These are phyloP conservation scores for Botrytis aclada DNA, from an alignment of 2,329 filamentous ascomycete species.

Conservation along the genomic window DNA sequence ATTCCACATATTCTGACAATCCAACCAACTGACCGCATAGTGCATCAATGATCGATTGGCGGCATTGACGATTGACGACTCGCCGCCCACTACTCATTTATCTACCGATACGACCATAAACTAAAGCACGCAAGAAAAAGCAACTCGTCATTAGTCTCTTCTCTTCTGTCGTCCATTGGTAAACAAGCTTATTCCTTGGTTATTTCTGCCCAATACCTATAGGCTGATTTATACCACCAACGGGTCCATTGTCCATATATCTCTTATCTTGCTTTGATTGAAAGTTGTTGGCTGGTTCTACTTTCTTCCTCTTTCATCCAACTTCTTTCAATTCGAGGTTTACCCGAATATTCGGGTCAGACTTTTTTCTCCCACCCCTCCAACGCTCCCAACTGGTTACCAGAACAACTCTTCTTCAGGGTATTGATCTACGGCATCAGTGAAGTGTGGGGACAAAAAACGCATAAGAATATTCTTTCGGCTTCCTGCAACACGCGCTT, in stretches of 20 bases:
- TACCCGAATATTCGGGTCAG: constrained; percentile 11
- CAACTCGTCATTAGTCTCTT: neutral
- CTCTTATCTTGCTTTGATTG: constrained; percentile 13
- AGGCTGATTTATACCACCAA: constrained; percentile 10
- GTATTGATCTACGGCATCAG: neutral
- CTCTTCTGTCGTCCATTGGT: neutral
- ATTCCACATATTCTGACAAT: neutral
- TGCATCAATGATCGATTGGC: constrained; percentile 1
- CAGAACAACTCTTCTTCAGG: neutral
- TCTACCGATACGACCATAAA: neutral
- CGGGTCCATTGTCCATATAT: neutral
- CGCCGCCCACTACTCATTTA: constrained; percentile 4
- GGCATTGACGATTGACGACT: constrained; percentile 6
- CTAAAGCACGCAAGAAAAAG: constrained; percentile 8
- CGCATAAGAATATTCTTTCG: constrained; percentile 2
- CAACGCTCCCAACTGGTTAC: constrained; percentile 12
- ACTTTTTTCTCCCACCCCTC: neutral
- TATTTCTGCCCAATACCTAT: constrained; percentile 34
- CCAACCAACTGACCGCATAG: constrained; percentile 1
- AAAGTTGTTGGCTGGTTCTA: neutral
- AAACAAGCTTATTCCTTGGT: constrained; percentile 24
- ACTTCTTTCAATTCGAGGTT: constrained; percentile 10
- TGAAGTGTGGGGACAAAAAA: constrained; percentile 8
- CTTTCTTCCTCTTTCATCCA: neutral
- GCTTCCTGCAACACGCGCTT: constrained; percentile 8